Evolutionary conservation across 2,329 filamentous ascomycete genomes (phyloP).

Genomic region (Huntiella decipiens): DNA sequence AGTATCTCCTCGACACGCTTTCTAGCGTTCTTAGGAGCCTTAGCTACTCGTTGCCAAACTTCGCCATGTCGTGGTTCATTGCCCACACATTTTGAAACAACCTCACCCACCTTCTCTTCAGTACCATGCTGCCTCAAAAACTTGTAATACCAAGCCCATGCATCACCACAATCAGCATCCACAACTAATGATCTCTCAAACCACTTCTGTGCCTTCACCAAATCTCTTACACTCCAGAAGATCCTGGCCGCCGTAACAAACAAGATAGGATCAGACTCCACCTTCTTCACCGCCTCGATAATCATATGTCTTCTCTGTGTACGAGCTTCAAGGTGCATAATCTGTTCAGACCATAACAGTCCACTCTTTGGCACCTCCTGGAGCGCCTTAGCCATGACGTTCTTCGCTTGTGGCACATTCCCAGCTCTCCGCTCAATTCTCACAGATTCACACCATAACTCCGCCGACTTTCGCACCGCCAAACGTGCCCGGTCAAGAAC

Average conservation of each 20-base stretch:
- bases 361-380: constrained; percentile 82
- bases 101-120: constrained; percentile 74
- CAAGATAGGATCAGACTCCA: constrained; percentile 75
- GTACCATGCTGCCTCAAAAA: constrained; percentile 86
- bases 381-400: constrained; percentile 79
- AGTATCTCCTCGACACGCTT: constrained; percentile 64
- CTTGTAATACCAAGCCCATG: constrained; percentile 96
- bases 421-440: constrained; percentile 76
- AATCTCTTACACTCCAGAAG: constrained; percentile 81
- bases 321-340: constrained; percentile 80
- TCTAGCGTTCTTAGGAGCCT: constrained; percentile 64
- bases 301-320: constrained; percentile 84
- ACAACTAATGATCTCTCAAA: constrained; percentile 88
- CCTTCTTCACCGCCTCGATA: constrained; percentile 89
- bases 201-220: constrained; percentile 92
- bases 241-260: constrained; percentile 87
- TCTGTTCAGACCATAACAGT: constrained; percentile 80
- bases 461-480: constrained; percentile 64
- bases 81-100: constrained; percentile 58
- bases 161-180: constrained; percentile 74
- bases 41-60: constrained; percentile 69
- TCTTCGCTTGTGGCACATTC: constrained; percentile 68
- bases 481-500: constrained; percentile 82
- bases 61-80: constrained; percentile 88
- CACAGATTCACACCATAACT: constrained; percentile 86